Evolutionary conservation across 495 filamentous ascomycete genomes (phyloP).

Genomic region (Pyrenopolyporus hunteri): DNA sequence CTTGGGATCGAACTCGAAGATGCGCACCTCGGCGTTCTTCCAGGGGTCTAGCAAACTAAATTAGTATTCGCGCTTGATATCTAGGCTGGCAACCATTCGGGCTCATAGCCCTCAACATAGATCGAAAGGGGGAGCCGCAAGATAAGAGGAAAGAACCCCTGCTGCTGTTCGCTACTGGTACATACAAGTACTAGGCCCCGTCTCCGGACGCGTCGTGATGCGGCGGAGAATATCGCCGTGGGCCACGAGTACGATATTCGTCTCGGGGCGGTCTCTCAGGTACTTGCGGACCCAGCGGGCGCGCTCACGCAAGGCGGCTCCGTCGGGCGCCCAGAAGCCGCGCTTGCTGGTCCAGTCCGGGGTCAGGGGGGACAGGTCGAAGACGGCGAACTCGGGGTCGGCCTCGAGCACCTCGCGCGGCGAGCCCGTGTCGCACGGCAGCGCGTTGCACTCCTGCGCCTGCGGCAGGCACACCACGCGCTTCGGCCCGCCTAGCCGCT

Average conservation of each 20-base stretch:
- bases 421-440: slow-evolving; percentile 49
- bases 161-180: no score
- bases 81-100: no score
- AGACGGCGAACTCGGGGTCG: slow-evolving; percentile 33
- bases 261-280: slow-evolving; percentile 57
- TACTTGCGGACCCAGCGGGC: slow-evolving; percentile 24
- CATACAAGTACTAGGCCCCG: slow-evolving; percentile 44
- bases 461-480: slow-evolving; percentile 25
- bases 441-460: slow-evolving; percentile 46
- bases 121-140: background rate
- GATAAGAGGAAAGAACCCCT: no score
- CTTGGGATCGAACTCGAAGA: slow-evolving; percentile 58
- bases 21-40: slow-evolving; percentile 62
- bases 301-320: slow-evolving; percentile 17
- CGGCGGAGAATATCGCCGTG: slow-evolving; percentile 62
- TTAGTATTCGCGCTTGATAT: background rate
- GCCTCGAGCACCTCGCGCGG: slow-evolving; percentile 24
- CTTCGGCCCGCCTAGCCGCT: slow-evolving; percentile 24
- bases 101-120: background rate
- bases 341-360: slow-evolving; percentile 34
- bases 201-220: slow-evolving; percentile 18
- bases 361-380: slow-evolving; percentile 29
- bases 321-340: slow-evolving; percentile 28
- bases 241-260: slow-evolving; percentile 62
- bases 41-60: slow-evolving; percentile 38